Evolutionary conservation across 768 basidiomycete species (phyloP), one percentile per base, ranked within the genome.

Genomic region (Leccinellum rugosiceps): DNA sequence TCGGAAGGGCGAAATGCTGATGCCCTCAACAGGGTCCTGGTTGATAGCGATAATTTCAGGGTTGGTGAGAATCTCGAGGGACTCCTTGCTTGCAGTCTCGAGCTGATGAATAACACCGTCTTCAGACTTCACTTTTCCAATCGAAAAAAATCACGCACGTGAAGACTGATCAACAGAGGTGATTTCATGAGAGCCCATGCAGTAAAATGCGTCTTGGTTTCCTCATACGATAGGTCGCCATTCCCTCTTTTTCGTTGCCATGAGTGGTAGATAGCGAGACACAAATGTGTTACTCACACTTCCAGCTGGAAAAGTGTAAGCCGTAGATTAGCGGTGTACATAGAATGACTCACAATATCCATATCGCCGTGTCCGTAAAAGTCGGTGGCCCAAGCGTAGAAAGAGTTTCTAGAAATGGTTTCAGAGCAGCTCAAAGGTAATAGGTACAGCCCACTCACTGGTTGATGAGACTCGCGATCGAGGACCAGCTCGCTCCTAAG

Each of bases 161-260:
- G 72, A 6, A 85, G 83, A 52, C 85, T 80, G 55, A 87, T 82
- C 51, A 87, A 73, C 14, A 88, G 76, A 3, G 86, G 86, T 0
- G 83, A 83, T 65, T 87, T 88, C 81, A 87, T 80, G 30, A 88
- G 69, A 34, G 84, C 84, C 86, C 87, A 88, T 0, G 83, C 85
- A 0, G 86, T 87, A 66, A 87, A 88, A 65, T 88, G 86, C 3
- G 84, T 77, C 67, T 87, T 87, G 25, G 79, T 71, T 70, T 88
- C 86, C 14, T 88, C 84, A 63, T 76, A 79, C 0, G 81, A 80
- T 46, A 87, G 72, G 31, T 79, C 72, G 14, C 84, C 85, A 57
- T 88, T 87, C 21, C 87, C 86, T 25, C 85, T 86, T 64, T 43
- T 21, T 7, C 32, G 17, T 50, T 4, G 23, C 25, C 41, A 41